phyloP scores from a whole-genome alignment of 2,329 filamentous ascomycete species.

The Alternaria sp. region DNA sequence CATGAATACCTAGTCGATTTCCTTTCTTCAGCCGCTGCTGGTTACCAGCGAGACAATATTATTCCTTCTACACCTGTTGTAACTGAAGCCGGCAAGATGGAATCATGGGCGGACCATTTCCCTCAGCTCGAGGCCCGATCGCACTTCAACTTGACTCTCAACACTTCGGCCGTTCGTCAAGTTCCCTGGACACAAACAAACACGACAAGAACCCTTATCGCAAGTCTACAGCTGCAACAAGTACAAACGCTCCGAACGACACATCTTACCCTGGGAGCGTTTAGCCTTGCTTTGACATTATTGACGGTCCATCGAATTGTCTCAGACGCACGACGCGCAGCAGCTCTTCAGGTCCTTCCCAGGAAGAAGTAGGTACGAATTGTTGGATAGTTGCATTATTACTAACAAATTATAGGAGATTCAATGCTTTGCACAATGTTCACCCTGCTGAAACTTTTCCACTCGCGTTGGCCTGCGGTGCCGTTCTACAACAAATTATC shows the following conservation, averaged over 20 bases:
- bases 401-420: conserved; percentile 40
- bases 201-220: conserved; percentile 42
- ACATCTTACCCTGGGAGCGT: conserved; percentile 50
- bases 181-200: conserved; percentile 43
- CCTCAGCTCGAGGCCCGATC: conserved; percentile 46
- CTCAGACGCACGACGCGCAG: conserved; percentile 48
- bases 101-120: conserved; percentile 45
- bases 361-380: conserved; percentile 42
- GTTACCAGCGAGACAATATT: conserved; percentile 48
- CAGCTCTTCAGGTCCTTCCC: conserved; percentile 41
- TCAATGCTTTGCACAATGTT: conserved; percentile 47
- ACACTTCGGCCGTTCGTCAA: conserved; percentile 39
- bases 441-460: conserved; percentile 53
- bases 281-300: conserved; percentile 48
- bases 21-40: conserved; percentile 50
- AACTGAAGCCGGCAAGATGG: conserved; percentile 47
- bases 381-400: not conserved
- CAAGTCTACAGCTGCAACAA: conserved; percentile 47
- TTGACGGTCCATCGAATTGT: conserved; percentile 49
- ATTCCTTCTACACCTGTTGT: conserved; percentile 39
- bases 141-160: conserved; percentile 51
- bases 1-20: conserved; percentile 49
- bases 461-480: conserved; percentile 50
- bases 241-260: conserved; percentile 51
- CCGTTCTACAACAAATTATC: conserved; percentile 48